phyloP scores from a whole-genome alignment of 345 rosid genomes.

The Brassica cretica region DNA sequence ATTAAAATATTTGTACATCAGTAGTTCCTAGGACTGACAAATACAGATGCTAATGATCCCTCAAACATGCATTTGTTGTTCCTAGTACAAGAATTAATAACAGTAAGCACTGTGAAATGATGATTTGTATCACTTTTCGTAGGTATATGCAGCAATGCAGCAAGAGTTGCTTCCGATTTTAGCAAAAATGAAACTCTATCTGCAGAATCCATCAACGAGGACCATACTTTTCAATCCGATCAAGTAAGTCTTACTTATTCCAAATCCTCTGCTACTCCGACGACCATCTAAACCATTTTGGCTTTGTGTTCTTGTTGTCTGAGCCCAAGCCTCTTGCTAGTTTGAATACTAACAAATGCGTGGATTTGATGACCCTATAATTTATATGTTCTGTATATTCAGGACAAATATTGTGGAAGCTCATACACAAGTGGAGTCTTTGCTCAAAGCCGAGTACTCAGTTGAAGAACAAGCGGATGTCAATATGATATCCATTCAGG shows the following conservation, averaged over 20 bases:
- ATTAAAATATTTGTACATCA: background rate
- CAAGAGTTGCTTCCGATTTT: slow-evolving; percentile 69
- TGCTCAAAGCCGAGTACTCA: slow-evolving; percentile 74
- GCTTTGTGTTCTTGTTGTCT: background rate
- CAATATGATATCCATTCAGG: slow-evolving; percentile 62
- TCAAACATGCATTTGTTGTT: slow-evolving; percentile 23
- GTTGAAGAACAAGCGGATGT: slow-evolving; percentile 66
- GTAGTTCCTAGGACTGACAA: background rate
- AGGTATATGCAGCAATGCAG: slow-evolving; percentile 76
- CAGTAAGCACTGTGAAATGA: background rate
- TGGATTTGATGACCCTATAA: background rate
- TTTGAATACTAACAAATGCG: background rate
- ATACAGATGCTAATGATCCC: slow-evolving; percentile 3
- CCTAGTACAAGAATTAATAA: background rate
- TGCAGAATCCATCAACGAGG: slow-evolving; percentile 82
- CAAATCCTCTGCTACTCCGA: background rate
- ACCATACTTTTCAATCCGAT: slow-evolving; percentile 90
- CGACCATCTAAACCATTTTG: slow-evolving; percentile 1
- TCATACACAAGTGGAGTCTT: slow-evolving; percentile 71
- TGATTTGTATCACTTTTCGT: slow-evolving; percentile 14
- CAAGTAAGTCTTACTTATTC: slow-evolving; percentile 54
- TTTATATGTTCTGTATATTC: slow-evolving; percentile 15
- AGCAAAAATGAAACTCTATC: slow-evolving; percentile 88
- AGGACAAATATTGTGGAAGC: slow-evolving; percentile 98
- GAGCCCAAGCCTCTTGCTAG: slow-evolving; percentile 21